Evolutionary conservation across 2,329 filamentous ascomycete species (phyloP), one percentile per base, ranked within the genome.

Genomic region (Hirsutella minnesotensis): DNA sequence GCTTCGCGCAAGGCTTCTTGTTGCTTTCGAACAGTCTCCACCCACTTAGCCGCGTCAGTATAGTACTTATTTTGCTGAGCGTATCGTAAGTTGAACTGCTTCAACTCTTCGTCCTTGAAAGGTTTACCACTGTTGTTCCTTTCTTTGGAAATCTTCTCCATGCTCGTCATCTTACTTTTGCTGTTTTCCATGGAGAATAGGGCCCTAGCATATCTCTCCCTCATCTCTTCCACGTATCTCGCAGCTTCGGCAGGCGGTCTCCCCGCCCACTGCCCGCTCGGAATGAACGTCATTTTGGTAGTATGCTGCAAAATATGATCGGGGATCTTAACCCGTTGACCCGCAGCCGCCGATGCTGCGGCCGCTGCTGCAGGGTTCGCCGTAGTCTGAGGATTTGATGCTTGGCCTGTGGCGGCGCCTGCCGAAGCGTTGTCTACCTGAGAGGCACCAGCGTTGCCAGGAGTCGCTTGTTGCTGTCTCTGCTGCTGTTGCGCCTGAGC

Each of bases 151-250:
- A 59, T 47, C 38, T 59, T 58, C 10, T 75, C 70, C 41, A 74
- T 56, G 40, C 56, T 56, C 3, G 56, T 56, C 4, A 73, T 53
- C 38, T 64, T 61, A n/a, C 48, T 52, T 10, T 67, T 65, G 3
- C 63, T 59, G 9, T 49, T 59, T 31, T 77, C 73, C 63, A 77
- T 75, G 2, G 65, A 62, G 48, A 68, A 57, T 5, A 78, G 54
- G 0, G 69, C 72, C 33, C 67, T 60, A 0, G 62, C 59, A 45
- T 77, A 75, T 42, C 63, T 65, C 0, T 62, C 57, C 50, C 67
- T 73, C 27, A 67, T 59, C 2, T 73, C 67, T 8, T 66, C 60
- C 2, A 69, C 53, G 69, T 70, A 76, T 47, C 72, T 71, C 2
- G 63, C 61, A 4, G 64, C 60, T n/a, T 70, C 64, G 0, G 62